Base-by-base conservation (phyloP, 768 basidiomycete genomes). In the Amanita muscaria region DNA sequence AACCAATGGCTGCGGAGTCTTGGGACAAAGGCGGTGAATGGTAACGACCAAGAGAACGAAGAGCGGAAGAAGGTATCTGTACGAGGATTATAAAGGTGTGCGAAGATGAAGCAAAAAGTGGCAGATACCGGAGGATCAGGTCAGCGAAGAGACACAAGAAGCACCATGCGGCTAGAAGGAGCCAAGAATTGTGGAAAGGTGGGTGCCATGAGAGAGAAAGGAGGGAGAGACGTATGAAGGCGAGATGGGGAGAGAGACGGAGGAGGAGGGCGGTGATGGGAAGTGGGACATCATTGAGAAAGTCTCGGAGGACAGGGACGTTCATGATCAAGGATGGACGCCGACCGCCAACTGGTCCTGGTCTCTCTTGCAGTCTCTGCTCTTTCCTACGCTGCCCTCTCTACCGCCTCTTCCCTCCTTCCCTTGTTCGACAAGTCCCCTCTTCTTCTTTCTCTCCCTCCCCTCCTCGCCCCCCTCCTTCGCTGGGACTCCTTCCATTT, bases 401-500 rank as follows among this genome's bases (percentile, higher is more conserved):
- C 52, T 43, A 38, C 61, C 49, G 54, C 60, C 25, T 48, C 62
- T 19, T 22, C 44, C 23, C 42, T 52, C 15, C 50, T 69, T 7
- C 61, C 63, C 11, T 59, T 67, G 42, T 70, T 70, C 51, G 70
- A 70, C 57, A 55, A 60, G 0, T 69, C 68, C 9, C 60, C 64
- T 1, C 50, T 48, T n/a, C 55, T 68, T 29, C 44, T 60, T 21
- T 42, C 55, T 38, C n/a, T 38, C 11, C 38, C 54, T 24, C 43
- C 10, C 27, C 24, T 33, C 23, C 41, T 24, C 47, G 45, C 16
- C 29, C 58, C 62, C 6, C 57, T 79, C 2, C 65, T 91, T 8
- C 77, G 91, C 52, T 99, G 94, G 96, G 94, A 98, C 57, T 70
- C 70, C 2, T 73, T 97, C 51, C 83, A 96, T 62, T 97, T 91